phyloP scores from a whole-genome alignment of 2,329 filamentous ascomycete species.

The Anthostomella pinea region DNA sequence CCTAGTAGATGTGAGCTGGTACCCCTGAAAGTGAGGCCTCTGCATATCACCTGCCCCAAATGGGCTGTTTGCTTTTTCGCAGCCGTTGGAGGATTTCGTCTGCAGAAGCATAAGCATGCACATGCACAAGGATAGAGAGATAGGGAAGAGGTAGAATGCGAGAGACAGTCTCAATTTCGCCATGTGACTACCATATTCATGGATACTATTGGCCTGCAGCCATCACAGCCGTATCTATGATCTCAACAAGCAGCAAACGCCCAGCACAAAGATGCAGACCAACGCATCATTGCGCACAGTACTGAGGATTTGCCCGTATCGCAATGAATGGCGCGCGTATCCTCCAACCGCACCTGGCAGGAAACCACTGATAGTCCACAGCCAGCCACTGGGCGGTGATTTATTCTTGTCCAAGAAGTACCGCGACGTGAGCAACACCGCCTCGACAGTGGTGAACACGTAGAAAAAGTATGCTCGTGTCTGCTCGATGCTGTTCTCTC shows the following conservation, averaged over 20 bases:
- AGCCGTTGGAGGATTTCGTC: too few relatives aligned
- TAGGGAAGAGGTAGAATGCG: too few relatives aligned
- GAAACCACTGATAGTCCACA: conserved; percentile 62
- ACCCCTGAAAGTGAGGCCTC: too few relatives aligned
- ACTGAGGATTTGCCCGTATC: conserved; percentile 69
- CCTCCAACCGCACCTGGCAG: conserved; percentile 63
- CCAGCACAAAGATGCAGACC: conserved; percentile 73
- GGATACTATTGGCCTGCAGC: too few relatives aligned
- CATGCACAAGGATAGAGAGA: too few relatives aligned
- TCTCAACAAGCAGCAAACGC: conserved; percentile 50
- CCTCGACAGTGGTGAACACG: conserved; percentile 76
- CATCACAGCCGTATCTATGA: too few relatives aligned
- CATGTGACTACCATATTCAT: too few relatives aligned
- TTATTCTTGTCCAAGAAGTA: conserved; percentile 62
- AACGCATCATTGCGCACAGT: conserved; percentile 73
- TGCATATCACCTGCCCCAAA: too few relatives aligned
- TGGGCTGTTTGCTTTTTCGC: too few relatives aligned
- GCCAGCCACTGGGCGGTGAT: conserved; percentile 54
- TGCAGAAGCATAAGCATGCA: too few relatives aligned
- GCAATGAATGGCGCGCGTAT: conserved; percentile 58
- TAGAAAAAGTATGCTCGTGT: conserved; percentile 63
- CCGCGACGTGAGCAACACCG: conserved; percentile 66
- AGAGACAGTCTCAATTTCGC: too few relatives aligned
- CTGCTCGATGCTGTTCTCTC: conserved; percentile 30
- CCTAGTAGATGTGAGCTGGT: too few relatives aligned